Evolutionary conservation across 805 yeast species (phyloP).

Genomic region (Scheffersomyces spartinae): DNA sequence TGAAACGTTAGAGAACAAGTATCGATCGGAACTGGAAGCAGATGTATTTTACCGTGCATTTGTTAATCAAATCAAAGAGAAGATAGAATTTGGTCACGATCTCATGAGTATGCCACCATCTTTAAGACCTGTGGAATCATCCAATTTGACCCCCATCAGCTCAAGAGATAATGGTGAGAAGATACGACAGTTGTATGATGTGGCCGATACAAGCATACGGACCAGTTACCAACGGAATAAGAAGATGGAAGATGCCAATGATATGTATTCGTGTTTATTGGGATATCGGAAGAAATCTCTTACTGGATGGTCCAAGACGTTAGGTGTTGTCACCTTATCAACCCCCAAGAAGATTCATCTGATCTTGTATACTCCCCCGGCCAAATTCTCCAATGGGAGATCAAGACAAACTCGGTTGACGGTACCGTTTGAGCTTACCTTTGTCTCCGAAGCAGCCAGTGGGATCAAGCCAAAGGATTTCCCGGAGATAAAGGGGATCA

Average conservation of each 20-base stretch:
- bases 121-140: too few species aligned
- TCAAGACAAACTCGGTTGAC: too few species aligned
- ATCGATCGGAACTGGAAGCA: slow-evolving; percentile 9
- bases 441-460: slow-evolving; percentile 11
- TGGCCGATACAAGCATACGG: slow-evolving; percentile 9
- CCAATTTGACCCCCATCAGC: slow-evolving; percentile 9
- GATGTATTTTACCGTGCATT: slow-evolving; percentile 23
- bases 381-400: slow-evolving; percentile 11
- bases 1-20: too few species aligned
- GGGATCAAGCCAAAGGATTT: too few species aligned
- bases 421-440: slow-evolving; percentile 23
- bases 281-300: slow-evolving; percentile 22
- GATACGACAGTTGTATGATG: slow-evolving; percentile 20
- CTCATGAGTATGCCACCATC: too few species aligned
- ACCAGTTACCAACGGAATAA: slow-evolving; percentile 7
- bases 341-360: slow-evolving; percentile 21
- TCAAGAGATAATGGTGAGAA: slow-evolving; percentile 11
- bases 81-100: slow-evolving; percentile 13
- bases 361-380: slow-evolving; percentile 22
- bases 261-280: slow-evolving; percentile 18
- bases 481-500: slow-evolving; percentile 23
- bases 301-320: slow-evolving; percentile 17
- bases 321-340: slow-evolving; percentile 22
- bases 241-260: slow-evolving; percentile 7
- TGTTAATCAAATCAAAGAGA: slow-evolving; percentile 15